Conservation (phyloP, 108 stramenopile species). For the Nitzschia inconspicua region DNA sequence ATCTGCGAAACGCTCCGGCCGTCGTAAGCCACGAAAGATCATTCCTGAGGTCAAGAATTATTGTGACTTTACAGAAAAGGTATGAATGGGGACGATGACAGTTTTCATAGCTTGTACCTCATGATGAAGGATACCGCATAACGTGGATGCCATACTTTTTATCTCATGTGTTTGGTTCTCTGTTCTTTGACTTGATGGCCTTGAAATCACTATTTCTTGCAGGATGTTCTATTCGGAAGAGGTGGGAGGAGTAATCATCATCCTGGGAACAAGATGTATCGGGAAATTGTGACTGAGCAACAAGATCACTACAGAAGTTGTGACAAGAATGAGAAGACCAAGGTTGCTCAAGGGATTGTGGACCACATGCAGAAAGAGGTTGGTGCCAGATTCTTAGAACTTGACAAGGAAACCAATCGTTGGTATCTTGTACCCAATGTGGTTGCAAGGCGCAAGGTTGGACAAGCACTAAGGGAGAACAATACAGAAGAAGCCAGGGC, state of each 20-base stretch:
- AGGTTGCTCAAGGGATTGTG: conserved; percentile 28
- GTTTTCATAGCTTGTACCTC: no score
- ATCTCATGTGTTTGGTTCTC: no score
- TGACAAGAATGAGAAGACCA: conserved; percentile 42
- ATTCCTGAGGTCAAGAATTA: conserved; percentile 34
- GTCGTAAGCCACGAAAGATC: conserved; percentile 30
- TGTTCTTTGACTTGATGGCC: no score
- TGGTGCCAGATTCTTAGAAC: conserved; percentile 40
- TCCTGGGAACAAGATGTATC: conserved; percentile 39
- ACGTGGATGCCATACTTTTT: no score
- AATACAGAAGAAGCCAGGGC: conserved; percentile 38
- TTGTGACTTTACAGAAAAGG: conserved; percentile 19
- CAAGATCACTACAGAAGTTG: conserved; percentile 22
- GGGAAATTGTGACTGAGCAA: conserved; percentile 25
- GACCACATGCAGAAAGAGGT: conserved; percentile 15
- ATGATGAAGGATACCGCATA: no score
- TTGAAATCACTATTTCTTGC: no score
- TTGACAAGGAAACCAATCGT: conserved; percentile 21
- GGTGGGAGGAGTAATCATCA: conserved; percentile 37
- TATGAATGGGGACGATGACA: no score
- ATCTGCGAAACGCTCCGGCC: not conserved
- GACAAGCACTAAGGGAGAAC: conserved; percentile 37
- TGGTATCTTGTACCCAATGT: conserved; percentile 34
- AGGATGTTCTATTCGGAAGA: conserved; percentile 43
- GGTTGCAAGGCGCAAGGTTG: conserved; percentile 29